phyloP scores from a whole-genome alignment of 495 filamentous ascomycete genomes.

The Neurospora cerealis region DNA sequence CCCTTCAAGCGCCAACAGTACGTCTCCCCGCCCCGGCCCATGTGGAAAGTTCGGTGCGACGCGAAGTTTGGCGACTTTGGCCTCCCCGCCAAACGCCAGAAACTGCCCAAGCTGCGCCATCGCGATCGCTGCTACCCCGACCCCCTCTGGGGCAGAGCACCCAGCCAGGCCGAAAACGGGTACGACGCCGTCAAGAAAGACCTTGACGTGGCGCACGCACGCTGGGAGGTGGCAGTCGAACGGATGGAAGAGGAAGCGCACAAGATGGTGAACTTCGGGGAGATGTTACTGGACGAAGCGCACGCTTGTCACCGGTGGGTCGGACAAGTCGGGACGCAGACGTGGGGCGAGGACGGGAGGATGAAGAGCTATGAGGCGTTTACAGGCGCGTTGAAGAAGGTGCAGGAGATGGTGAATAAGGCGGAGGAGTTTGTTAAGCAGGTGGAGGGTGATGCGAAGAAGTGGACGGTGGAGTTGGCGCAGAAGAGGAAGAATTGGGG shows the following conservation, averaged over 20 bases:
- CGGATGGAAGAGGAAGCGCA: neutral
- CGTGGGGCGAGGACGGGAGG: neutral
- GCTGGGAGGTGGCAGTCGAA: neutral
- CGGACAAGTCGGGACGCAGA: neutral
- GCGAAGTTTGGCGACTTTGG: neutral
- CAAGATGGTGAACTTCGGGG: neutral
- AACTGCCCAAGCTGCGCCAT: neutral
- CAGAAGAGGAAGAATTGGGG: neutral
- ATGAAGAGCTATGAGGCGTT: neutral
- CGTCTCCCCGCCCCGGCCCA: neutral
- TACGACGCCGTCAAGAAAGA: neutral
- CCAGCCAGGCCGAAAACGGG: neutral
- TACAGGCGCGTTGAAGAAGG: neutral
- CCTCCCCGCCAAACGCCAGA: neutral
- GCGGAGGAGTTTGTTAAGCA: neutral
- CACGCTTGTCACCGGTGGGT: neutral
- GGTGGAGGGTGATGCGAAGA: neutral
- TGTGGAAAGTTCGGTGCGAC: too few relatives aligned
- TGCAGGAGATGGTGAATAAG: neutral
- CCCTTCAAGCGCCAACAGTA: neutral
- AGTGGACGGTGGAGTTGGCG: neutral
- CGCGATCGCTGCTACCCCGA: neutral
- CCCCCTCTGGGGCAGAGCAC: neutral
- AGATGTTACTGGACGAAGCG: neutral
- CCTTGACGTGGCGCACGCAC: neutral